phyloP scores from a whole-genome alignment of 441 rosid genomes.

The Populus trichocarpa region DNA sequence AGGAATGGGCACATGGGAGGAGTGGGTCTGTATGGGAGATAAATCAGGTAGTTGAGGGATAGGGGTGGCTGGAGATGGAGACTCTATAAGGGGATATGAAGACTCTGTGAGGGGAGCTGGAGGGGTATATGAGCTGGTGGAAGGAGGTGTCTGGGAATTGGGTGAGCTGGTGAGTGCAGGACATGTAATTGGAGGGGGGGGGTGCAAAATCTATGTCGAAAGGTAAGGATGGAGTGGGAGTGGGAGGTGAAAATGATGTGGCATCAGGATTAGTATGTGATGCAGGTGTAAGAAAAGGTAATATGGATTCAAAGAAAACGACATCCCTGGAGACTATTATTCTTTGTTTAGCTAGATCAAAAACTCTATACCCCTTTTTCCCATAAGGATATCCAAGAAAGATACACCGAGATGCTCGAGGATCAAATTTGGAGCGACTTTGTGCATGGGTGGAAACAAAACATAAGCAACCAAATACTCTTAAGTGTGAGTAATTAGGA shows the following conservation, averaged over 20 bases:
- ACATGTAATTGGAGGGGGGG: too few relatives aligned
- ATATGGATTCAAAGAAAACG: not conserved
- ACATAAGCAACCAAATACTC: too few relatives aligned
- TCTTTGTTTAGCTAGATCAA: not conserved
- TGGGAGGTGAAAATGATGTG: not conserved
- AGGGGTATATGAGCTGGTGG: too few relatives aligned
- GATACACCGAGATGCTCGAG: too few relatives aligned
- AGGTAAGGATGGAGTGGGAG: not conserved
- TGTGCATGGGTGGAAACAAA: too few relatives aligned
- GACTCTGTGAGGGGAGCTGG: too few relatives aligned
- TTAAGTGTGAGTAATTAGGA: not conserved
- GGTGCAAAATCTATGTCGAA: not conserved
- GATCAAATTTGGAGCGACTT: too few relatives aligned
- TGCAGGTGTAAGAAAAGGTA: not conserved
- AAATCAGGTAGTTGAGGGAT: not conserved
- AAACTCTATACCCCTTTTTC: not conserved
- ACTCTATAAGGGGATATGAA: too few relatives aligned
- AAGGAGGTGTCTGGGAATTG: not conserved
- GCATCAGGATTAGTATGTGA: not conserved
- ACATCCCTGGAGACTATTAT: not conserved
- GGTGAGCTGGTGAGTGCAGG: too few relatives aligned
- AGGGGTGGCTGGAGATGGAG: too few relatives aligned
- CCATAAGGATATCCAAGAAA: not conserved
- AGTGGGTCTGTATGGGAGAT: too few relatives aligned
- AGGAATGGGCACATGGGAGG: not conserved